phyloP scores from a whole-genome alignment of 495 filamentous ascomycete species.

The Tetracladium setigerum region DNA sequence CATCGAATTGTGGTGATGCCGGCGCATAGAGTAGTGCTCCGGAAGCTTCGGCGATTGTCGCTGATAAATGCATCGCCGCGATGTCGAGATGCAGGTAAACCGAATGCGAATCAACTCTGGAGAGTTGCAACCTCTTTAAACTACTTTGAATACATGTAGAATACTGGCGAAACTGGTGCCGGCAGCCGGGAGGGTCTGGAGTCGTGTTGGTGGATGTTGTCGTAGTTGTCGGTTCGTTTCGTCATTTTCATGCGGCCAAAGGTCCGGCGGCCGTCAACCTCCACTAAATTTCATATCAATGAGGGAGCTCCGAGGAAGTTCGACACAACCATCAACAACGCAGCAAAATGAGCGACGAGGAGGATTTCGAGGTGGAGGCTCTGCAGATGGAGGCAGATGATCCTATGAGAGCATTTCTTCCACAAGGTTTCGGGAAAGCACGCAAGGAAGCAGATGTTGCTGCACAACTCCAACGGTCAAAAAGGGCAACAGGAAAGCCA shows the following conservation, averaged over 20 bases:
- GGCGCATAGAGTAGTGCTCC: background rate
- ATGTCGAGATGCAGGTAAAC: background rate
- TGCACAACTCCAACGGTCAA: slow-evolving; percentile 71
- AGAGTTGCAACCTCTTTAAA: background rate
- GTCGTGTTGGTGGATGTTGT: background rate
- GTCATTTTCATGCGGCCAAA: no score
- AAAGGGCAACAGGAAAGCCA: slow-evolving; percentile 42
- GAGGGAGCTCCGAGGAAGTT: background rate
- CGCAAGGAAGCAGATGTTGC: slow-evolving; percentile 62
- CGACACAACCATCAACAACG: background rate
- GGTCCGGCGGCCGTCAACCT: no score
- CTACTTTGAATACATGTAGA: slow-evolving; percentile 3
- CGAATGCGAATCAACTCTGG: slow-evolving; percentile 1
- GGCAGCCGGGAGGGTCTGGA: background rate
- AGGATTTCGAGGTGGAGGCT: slow-evolving; percentile 50
- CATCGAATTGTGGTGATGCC: background rate
- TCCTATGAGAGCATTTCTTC: slow-evolving; percentile 73
- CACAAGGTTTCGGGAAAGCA: slow-evolving; percentile 81
- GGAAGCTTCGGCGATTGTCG: slow-evolving; percentile 4
- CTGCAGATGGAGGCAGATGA: slow-evolving; percentile 52
- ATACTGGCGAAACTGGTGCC: no score
- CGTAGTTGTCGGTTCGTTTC: background rate
- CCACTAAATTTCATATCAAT: background rate
- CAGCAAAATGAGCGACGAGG: slow-evolving; percentile 46
- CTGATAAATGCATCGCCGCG: slow-evolving; percentile 18